phyloP scores from a whole-genome alignment of 108 stramenopile species.

The Asterionellopsis glacialis region DNA sequence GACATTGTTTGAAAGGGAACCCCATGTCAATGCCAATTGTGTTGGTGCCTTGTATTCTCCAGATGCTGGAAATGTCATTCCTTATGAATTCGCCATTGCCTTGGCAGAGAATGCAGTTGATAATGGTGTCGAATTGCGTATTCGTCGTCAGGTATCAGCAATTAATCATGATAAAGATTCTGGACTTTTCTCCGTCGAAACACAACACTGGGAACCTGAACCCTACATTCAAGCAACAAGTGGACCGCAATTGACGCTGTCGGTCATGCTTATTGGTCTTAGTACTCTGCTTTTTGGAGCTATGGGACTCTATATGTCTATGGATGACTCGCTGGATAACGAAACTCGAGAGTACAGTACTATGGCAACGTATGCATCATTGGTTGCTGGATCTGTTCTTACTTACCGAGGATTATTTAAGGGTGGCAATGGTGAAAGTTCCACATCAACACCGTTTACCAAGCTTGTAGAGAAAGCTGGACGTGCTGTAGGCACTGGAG shows the following conservation, averaged over 20 bases:
- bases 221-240: conserved; percentile 35
- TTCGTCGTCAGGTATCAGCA: conserved; percentile 54
- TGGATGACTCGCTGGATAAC: conserved; percentile 22
- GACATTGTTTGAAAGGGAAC: conserved; percentile 63
- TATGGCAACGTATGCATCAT: conserved; percentile 19
- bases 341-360: conserved; percentile 14
- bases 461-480: conserved; percentile 50
- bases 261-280: conserved; percentile 4
- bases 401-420: neutral
- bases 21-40: conserved; percentile 46
- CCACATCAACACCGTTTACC: conserved; percentile 8
- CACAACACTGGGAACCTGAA: conserved; percentile 68
- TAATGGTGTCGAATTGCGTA: conserved; percentile 81
- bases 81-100: conserved; percentile 79
- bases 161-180: conserved; percentile 25
- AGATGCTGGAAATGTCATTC: conserved; percentile 81
- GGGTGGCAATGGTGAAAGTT: neutral
- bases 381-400: conserved; percentile 12
- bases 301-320: conserved; percentile 26
- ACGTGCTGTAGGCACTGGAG: conserved; percentile 25
- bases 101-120: conserved; percentile 82
- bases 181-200: conserved; percentile 25
- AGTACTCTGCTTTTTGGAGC: neutral
- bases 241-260: neutral
- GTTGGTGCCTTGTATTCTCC: conserved; percentile 74